Evolutionary conservation across 768 basidiomycete genomes (phyloP).

Genomic region (Hygrophoropsis aurantiaca): DNA sequence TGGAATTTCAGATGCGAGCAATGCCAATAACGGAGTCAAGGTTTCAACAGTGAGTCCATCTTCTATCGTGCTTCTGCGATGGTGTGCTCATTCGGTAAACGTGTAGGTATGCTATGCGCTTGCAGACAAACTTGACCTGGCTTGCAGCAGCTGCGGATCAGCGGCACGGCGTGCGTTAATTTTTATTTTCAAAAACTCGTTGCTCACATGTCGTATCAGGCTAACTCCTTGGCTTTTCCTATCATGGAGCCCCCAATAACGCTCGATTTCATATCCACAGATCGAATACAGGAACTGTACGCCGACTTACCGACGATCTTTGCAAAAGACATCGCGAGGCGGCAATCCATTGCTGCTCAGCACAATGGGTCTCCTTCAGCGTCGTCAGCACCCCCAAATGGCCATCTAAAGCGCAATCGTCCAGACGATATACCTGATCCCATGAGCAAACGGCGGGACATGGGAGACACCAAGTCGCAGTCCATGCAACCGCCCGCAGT

Average conservation of each 20-base stretch:
- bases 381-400: slow-evolving; percentile 19
- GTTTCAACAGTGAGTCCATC: slow-evolving; percentile 54
- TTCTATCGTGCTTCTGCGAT: slow-evolving; percentile 2
- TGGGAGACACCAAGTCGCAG: slow-evolving; percentile 56
- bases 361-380: slow-evolving; percentile 22
- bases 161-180: slow-evolving; percentile 36
- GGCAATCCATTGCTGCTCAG: slow-evolving; percentile 31
- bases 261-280: slow-evolving; percentile 51
- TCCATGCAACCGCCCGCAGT: slow-evolving; percentile 43
- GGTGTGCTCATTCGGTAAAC: slow-evolving; percentile 11
- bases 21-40: slow-evolving; percentile 46
- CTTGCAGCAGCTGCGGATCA: slow-evolving; percentile 66
- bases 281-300: slow-evolving; percentile 69
- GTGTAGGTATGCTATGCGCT: slow-evolving; percentile 54
- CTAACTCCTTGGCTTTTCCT: slow-evolving; percentile 45
- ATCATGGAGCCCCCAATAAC: slow-evolving; percentile 54
- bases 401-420: slow-evolving; percentile 61
- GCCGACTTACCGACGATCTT: slow-evolving; percentile 59
- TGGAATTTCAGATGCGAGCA: slow-evolving; percentile 58
- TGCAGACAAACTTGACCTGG: slow-evolving; percentile 74
- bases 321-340: slow-evolving; percentile 56
- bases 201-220: slow-evolving; percentile 20
- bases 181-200: neutral
- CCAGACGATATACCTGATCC: slow-evolving; percentile 47
- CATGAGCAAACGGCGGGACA: slow-evolving; percentile 67